A percentile compares a stretch with the other conserved stretches of the same genome.
Conservation (phyloP, 2,329 filamentous ascomycete genomes). For the Sphaerostilbella broomeana region DNA sequence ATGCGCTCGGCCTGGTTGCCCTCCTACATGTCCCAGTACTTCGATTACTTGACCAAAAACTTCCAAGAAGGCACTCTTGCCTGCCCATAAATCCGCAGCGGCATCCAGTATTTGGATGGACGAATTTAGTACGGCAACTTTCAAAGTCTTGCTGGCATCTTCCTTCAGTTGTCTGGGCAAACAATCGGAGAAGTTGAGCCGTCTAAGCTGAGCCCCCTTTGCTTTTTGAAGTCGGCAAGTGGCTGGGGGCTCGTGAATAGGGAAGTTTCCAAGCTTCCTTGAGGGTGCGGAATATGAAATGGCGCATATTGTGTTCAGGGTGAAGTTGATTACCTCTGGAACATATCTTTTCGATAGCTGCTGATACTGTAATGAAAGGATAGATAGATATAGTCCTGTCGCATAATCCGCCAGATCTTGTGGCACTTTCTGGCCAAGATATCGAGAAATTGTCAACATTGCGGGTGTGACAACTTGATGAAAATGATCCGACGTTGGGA, state of each 20-base stretch:
- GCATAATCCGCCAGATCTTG: conserved; percentile 59
- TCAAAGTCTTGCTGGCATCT: conserved; percentile 30
- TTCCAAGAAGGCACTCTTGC: conserved; percentile 69
- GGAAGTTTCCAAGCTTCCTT: conserved; percentile 49
- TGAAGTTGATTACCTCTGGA: conserved; percentile 80
- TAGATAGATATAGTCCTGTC: conserved; percentile 71
- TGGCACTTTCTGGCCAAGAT: conserved; percentile 71
- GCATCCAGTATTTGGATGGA: conserved; percentile 59
- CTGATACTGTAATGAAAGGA: conserved; percentile 77
- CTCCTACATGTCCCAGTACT: conserved; percentile 55
- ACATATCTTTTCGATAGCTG: conserved; percentile 77
- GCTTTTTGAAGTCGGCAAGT: conserved; percentile 45
- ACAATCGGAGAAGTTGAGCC: conserved; percentile 56
- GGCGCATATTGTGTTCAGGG: conserved; percentile 63
- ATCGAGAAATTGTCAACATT: conserved; percentile 75
- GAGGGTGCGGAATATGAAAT: conserved; percentile 52
- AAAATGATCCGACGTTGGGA: conserved; percentile 95
- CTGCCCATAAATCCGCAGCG: conserved; percentile 66
- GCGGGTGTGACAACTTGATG: conserved; percentile 91
- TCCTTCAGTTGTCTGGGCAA: conserved; percentile 30
- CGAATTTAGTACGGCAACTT: conserved; percentile 55
- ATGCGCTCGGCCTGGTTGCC: conserved; percentile 44
- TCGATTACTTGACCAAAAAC: conserved; percentile 61
- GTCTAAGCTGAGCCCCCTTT: conserved; percentile 37
- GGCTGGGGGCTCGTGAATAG: conserved; percentile 49